Base-by-base conservation (phyloP, 352 stramenopile genomes). In the Globisporangium orthogonon region DNA sequence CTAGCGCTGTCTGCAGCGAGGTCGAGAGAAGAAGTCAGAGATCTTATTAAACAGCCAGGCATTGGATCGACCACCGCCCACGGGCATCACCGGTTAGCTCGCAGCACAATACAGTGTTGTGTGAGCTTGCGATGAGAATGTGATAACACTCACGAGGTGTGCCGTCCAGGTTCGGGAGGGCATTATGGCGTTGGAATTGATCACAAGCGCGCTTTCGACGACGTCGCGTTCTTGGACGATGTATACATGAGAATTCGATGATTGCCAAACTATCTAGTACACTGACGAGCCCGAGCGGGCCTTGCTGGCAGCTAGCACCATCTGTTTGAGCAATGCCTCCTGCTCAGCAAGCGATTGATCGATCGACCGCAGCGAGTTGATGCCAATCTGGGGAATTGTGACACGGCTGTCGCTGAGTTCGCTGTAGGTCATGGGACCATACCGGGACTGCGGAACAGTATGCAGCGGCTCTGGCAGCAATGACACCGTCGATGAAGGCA, bases 271-370 rank as follows among this genome's bases (percentile, higher is more conserved):
- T 43, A 40, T 1, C 43, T 47, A 40, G 6, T 41, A 28, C 45
- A 15, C 51, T 37, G 40, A 23, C n/a, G 56, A 62, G 18, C 40
- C 14, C n/a, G 49, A 28, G 40, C 56, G 56, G 18, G 31, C 37
- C 23, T 46, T 62, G 40, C 39, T 65, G n/a, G 59, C 52, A 5
- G 51, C 61, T 18, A 72, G 41, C 35, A 66, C 54, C 53, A 72
- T 67, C 13, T 43, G 58, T 15, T 61, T 62, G 15, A 72, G 51
- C n/a, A 72, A 46, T 48, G 69, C 61, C 35, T 72, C 61, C 44
- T 72, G 65, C 51, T 72, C 65, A 0, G 61, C 61, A 53, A 72
- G 54, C 44, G 56, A 59, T 46, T 69, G 52, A 37, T 69, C 62
- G 41, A 72, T 63, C 4, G 57, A 56, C 14, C 55, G 53, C 35